Evolutionary conservation across 1,284 basidiomycete species (phyloP), one percentile per base, ranked within the genome.

Genomic region (Pterulicium gracile): DNA sequence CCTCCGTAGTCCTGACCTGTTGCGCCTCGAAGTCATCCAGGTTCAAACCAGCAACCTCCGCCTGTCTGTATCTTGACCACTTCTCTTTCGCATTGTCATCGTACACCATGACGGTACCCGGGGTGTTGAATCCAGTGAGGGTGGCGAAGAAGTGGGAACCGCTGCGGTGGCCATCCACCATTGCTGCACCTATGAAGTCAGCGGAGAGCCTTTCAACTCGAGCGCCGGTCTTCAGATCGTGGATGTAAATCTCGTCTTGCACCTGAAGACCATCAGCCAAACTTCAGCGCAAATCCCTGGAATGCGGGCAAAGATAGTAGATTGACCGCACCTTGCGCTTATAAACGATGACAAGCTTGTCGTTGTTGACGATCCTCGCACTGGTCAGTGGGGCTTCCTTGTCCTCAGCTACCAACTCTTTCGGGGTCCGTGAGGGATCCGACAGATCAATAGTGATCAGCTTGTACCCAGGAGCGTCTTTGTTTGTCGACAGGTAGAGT

Each of bases 171-270:
- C 76, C 72, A 46, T 67, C 63, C 23, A 83, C 62, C 12, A 66
- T 66, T 27, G 81, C 73, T 3, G 81, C 70, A 19, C 90, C 90
- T 21, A 93, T 80, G 44, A 86, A 79, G 42, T 85, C 77, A 3
- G 72, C 63, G 2, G 75, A 78, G 14, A 92, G 62, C 3, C 79
- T 78, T 34, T 67, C 62, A 46, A 87, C 54, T 44, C 65, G 69
- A 53, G 69, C 60, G 27, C 89, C 89, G 0, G 65, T 61, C 46
- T 81, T 69, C 36, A 39, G 19, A 36, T 76, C 69, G 62, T 85
- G 81, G 46, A 92, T 61, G 61, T 88, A 88, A 32, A 92, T 68
- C 61, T 90, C 85, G 57, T 91, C 86, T 54, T 84, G 86, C 56
- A 89, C 82, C 81, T 85, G 54, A 22, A 42, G 23, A 43, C 4